Percentiles rank a stretch among this genome's conserved stretches.
Evolutionary conservation across 768 basidiomycete species (phyloP).

Genomic region (Pseudohyphozyma bogoriensis): DNA sequence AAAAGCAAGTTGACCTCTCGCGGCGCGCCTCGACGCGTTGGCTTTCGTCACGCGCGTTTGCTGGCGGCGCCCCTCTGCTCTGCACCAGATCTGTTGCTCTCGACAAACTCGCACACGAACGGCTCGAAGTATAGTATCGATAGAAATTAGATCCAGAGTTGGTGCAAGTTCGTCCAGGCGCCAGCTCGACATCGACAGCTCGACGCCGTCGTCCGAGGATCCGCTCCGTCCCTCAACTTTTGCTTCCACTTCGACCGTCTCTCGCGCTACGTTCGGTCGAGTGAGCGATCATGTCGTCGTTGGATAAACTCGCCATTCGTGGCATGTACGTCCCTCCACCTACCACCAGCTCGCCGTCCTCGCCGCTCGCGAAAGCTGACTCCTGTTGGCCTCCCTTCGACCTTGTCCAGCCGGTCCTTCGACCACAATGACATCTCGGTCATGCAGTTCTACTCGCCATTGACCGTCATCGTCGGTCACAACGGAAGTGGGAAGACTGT

Average conservation of each 20-base stretch:
- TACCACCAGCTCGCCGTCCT: not conserved
- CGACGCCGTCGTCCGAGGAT: too few relatives aligned
- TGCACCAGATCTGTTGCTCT: too few relatives aligned
- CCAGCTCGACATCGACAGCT: too few relatives aligned
- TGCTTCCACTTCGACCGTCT: not conserved
- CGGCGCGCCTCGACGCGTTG: too few relatives aligned
- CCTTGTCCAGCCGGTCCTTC: conserved; percentile 78
- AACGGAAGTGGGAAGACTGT: conserved; percentile 96
- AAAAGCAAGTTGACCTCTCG: too few relatives aligned
- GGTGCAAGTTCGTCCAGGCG: too few relatives aligned
- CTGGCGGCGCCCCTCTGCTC: too few relatives aligned
- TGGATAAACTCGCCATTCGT: conserved; percentile 30
- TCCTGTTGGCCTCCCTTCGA: not conserved
- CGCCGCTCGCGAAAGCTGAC: not conserved
- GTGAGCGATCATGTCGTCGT: conserved; percentile 12
- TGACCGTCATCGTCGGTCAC: conserved; percentile 96
- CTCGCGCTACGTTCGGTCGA: not conserved
- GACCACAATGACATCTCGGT: conserved; percentile 88
- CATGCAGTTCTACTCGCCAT: conserved; percentile 93
- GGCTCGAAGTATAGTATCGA: too few relatives aligned
- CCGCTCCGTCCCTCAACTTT: too few relatives aligned
- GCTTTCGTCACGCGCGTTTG: too few relatives aligned
- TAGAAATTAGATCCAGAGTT: too few relatives aligned
- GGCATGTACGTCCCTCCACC: conserved; percentile 23
- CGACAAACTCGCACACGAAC: too few relatives aligned